These are phyloP conservation scores for Cercospora brassicicola DNA, from an alignment of 2,329 filamentous ascomycete genomes.

Conservation along the genomic window DNA sequence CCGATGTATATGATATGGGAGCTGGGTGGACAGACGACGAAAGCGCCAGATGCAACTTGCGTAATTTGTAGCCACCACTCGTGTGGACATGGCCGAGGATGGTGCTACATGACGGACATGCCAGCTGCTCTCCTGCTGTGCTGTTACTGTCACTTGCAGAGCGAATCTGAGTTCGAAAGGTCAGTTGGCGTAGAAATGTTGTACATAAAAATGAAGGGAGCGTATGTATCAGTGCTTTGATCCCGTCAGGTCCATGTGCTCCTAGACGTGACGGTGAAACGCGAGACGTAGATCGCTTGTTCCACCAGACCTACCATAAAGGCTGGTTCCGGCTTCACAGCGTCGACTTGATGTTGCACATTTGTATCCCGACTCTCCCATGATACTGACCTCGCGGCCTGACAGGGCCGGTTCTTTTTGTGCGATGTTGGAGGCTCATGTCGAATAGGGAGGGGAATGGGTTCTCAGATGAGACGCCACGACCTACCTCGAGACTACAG, in stretches of 20 bases:
- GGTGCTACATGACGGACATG: conserved; percentile 43
- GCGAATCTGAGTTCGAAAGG: conserved; percentile 7
- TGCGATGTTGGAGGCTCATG: conserved; percentile 23
- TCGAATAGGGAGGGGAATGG: not conserved
- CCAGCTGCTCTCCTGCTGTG: conserved; percentile 9
- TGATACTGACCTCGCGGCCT: conserved; percentile 34
- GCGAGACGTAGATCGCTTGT: conserved; percentile 29
- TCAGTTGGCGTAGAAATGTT: conserved; percentile 8
- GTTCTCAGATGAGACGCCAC: not conserved
- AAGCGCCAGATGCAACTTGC: conserved; percentile 34
- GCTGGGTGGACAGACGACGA: conserved; percentile 15
- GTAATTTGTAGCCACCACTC: conserved; percentile 45
- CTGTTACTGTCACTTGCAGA: not conserved
- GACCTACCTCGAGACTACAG: conserved; percentile 46
- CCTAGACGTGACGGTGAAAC: conserved; percentile 35
- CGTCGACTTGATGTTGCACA: conserved; percentile 35
- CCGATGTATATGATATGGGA: conserved; percentile 22
- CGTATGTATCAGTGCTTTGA: conserved; percentile 39
- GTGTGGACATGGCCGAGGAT: conserved; percentile 46
- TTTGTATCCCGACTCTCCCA: conserved; percentile 41
- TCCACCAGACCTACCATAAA: conserved; percentile 32
- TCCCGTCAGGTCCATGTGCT: conserved; percentile 36
- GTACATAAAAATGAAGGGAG: not conserved
- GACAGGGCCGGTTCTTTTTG: conserved; percentile 42
- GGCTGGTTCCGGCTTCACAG: conserved; percentile 27